Base-by-base conservation (phyloP, 2,329 filamentous ascomycete genomes). In the Phyllachora maydis region DNA sequence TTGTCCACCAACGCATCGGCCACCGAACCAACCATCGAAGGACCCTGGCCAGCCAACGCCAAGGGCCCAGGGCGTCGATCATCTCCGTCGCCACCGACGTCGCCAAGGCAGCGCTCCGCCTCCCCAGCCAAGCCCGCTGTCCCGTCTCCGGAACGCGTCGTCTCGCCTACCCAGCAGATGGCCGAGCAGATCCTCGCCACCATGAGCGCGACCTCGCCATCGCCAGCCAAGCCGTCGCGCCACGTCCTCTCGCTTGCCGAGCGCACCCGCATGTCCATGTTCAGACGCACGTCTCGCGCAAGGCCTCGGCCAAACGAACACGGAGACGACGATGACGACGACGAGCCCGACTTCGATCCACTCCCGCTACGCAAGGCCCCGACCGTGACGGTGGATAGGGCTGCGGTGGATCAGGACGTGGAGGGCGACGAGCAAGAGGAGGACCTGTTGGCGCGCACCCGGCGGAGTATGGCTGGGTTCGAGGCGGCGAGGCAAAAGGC, bases 251-350 rank as follows among this genome's bases (percentile, higher is more conserved):
- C 72, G 0, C 58, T 88, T 1, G 62, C 73, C 4, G 81, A 90
- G 39, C 72, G 82, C 22, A 90, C 83, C 1, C 67, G 76, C 11
- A 58, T 81, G 25, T 82, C 78, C 11, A 85, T 92, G 69, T 66
- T 71, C 1, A 56, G 34, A 4, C 30, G 68, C 3, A 52, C 64
- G 22, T 59, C 65, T 2, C 45, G 43, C 10, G 37, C 34, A 6
- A 30, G 23, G 7, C 28, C 32, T n/a, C n/a, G n/a, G n/a, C n/a
- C n/a, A n/a, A n/a, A n/a, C n/a, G n/a, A n/a, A n/a, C n/a, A n/a
- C n/a, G n/a, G n/a, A n/a, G n/a, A n/a, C n/a, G n/a, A n/a, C n/a
- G n/a, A n/a, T 3, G 27, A 25, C 7, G 33, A 34, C 10, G 31
- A 35, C 9, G 36, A 32, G 14, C 21, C 26, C 29, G n/a, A n/a